Evolutionary conservation across 305 asterid species (phyloP), one percentile per base, ranked within the genome.

Genomic region (Solanum hybrid): DNA sequence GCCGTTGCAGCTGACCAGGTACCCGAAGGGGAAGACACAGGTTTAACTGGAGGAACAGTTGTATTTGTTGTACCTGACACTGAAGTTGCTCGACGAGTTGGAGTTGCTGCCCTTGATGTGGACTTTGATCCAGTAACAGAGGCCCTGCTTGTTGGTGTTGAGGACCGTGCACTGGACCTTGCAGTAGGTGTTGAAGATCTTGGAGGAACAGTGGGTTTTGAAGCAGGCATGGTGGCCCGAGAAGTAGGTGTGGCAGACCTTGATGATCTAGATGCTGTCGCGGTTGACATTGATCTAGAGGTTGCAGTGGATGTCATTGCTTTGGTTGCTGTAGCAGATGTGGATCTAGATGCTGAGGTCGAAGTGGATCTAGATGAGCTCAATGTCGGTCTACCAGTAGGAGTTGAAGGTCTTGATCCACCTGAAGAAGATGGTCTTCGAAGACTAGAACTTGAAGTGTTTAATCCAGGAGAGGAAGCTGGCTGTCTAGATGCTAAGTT

Each of bases 381-480:
- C 89, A 94, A 87, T 85, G 95, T 95, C 76, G 97, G 94, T 69
- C 98, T 98, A 32, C 98, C 96, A 2, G 98, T 96, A 69, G 98
- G 99, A 31, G 99, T 96, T 86, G 92, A 93, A 34, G 99, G 99
- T 92, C 99, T 95, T 89, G 99, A 95, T 26, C 98, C 98, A 37
- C 98, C 95, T 32, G 99, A 94, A 87, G 99, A 98, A 78, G 99
- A 94, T 85, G 99, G 98, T 80, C 98, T 90, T 88, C 98, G 96
- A 88, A 94, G 93, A 87, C 97, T 96, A 81, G 94, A 94, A 84
- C 91, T 94, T 87, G 98, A 96, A 82, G 96, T 90, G 90, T 27
- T 97, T 91, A 95, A 86, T 75, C 97, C 97, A 71, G 95, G 92
- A 76, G 98, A 95, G 82, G 94, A 91, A 88, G 92, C 87, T 89